Conservation (phyloP, 2,329 filamentous ascomycete species). For the Exserohilum turcica region DNA sequence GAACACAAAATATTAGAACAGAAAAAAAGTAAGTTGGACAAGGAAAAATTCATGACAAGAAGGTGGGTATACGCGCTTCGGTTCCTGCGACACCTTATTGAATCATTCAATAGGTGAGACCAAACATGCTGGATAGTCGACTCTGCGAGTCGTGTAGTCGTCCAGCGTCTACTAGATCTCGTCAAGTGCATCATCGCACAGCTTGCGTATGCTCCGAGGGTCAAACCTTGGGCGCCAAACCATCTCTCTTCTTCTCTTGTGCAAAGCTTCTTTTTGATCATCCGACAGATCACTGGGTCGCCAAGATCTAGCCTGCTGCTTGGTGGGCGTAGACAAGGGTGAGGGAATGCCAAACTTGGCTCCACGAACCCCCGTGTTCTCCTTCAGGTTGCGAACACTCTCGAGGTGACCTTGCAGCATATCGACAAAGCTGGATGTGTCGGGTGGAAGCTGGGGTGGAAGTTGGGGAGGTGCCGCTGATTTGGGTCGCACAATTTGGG, state of each 20-base stretch:
- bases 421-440: constrained; percentile 32
- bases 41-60: neutral
- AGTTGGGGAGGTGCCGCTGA: neutral
- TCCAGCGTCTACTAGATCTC: constrained; percentile 26
- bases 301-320: constrained; percentile 2
- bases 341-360: constrained; percentile 23
- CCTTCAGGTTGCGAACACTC: constrained; percentile 32
- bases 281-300: constrained; percentile 13
- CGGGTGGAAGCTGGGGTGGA: constrained; percentile 21
- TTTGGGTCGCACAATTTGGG: neutral
- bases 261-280: constrained; percentile 18
- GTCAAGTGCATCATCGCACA: constrained; percentile 38
- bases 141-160: neutral
- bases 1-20: too few species aligned
- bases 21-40: neutral
- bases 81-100: constrained; percentile 2
- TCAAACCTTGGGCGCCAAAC: constrained; percentile 39
- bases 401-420: constrained; percentile 39
- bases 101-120: neutral
- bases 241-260: constrained; percentile 21
- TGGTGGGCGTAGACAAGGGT: constrained; percentile 23
- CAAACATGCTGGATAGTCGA: neutral
- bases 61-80: constrained; percentile 2
- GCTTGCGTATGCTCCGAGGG: constrained; percentile 27
- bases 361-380: constrained; percentile 10